Conservation (phyloP, 352 stramenopile genomes). For the Pythium plurisporium region DNA sequence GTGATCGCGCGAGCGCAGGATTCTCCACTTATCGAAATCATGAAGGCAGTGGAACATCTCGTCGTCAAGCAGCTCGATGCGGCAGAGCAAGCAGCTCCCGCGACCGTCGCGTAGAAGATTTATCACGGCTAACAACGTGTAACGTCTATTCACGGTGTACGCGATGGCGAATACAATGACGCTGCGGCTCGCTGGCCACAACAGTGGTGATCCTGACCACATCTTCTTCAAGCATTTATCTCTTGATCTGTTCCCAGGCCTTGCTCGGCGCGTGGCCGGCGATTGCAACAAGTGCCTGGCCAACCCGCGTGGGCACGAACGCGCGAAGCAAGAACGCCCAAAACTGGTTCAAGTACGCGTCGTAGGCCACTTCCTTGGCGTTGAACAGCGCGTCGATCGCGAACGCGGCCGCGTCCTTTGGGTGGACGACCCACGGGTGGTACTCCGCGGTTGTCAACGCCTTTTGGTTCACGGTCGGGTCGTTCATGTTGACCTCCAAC, state of each 20-base stretch:
- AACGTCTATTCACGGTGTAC: neutral
- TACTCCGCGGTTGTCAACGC: conserved; percentile 43
- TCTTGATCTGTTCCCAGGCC: conserved; percentile 23
- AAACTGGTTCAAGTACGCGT: conserved; percentile 41
- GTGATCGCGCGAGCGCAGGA: conserved; percentile 4
- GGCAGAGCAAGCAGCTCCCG: neutral
- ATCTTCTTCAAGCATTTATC: conserved; percentile 1
- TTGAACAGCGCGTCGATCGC: conserved; percentile 61
- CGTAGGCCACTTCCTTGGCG: conserved; percentile 40
- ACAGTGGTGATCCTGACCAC: no score
- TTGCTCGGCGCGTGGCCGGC: conserved; percentile 29
- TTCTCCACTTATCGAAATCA: conserved; percentile 50
- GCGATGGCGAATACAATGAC: no score
- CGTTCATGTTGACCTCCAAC: conserved; percentile 62
- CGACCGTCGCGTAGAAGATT: no score
- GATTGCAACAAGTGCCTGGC: conserved; percentile 35
- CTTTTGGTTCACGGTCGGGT: conserved; percentile 30
- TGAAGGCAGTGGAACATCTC: conserved; percentile 46
- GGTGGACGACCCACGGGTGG: conserved; percentile 24
- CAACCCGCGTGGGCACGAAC: conserved; percentile 34
- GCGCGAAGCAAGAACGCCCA: conserved; percentile 29
- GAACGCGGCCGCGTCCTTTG: conserved; percentile 37
- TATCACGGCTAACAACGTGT: neutral
- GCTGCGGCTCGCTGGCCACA: no score
- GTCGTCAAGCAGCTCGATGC: conserved; percentile 25